Conservation (phyloP, 1,139 yeast genomes). For the Meyerozyma carpophila region DNA sequence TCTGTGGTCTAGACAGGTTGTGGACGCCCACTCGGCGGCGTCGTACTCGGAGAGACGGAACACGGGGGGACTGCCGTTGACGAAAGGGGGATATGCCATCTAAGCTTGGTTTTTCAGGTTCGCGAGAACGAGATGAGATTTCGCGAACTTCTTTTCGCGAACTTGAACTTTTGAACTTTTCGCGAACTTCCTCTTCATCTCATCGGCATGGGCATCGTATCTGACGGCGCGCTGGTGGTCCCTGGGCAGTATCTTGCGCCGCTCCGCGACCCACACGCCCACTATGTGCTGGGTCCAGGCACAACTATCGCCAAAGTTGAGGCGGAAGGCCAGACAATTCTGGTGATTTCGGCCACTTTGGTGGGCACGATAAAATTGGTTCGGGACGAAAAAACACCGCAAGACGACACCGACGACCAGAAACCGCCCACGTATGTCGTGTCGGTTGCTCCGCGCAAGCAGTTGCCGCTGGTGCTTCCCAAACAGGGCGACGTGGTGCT, state of each 20-base stretch:
- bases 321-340: constrained; percentile 20
- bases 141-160: constrained; percentile 6
- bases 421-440: neutral
- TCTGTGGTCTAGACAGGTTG: constrained; percentile 45
- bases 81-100: constrained; percentile 33
- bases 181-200: neutral
- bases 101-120: neutral
- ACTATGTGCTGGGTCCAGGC: constrained; percentile 34
- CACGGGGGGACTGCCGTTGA: constrained; percentile 45
- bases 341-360: constrained; percentile 61
- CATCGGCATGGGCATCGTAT: constrained; percentile 4
- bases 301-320: constrained; percentile 29
- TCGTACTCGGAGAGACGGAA: constrained; percentile 43
- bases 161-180: too few species aligned
- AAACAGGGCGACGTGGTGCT: constrained; percentile 81
- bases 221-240: constrained; percentile 31
- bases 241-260: constrained; percentile 70
- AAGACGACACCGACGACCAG: constrained; percentile 2
- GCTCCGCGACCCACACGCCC: constrained; percentile 19
- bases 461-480: constrained; percentile 48
- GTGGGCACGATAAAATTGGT: constrained; percentile 50
- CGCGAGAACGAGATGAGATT: neutral
- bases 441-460: constrained; percentile 10
- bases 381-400: constrained; percentile 8
- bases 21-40: constrained; percentile 46